Evolutionary conservation across 768 basidiomycete species (phyloP), one percentile per base, ranked within the genome.

Genomic region (Termitomyces sp.): DNA sequence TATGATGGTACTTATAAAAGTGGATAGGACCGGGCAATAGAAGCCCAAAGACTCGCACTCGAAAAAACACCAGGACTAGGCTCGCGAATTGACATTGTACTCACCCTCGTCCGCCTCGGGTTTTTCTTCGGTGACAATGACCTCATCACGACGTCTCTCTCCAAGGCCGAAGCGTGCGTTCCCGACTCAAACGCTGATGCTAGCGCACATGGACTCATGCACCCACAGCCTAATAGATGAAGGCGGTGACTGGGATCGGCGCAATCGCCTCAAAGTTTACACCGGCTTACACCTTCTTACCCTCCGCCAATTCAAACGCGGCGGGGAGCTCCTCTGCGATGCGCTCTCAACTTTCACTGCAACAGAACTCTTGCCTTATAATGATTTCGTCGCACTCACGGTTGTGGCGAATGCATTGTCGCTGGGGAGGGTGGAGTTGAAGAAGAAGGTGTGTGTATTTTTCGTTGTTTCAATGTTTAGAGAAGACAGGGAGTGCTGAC

Each of bases 171-270:
- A 64, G 80, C 85, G 90, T 94, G 56, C 60, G 86, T 78, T 26
- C 3, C 11, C 1, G 4, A 38, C 37, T 17, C 37, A 17, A 7
- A 17, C 5, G 37, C 37, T 38, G 17, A 38, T 38, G 11, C 15
- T 38, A 17, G 37, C 5, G 37, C 15, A 15, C 6, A 38, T 1
- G 37, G 3, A 38, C 37, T 38, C 15, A 17, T 17, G 37, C 15
- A 38, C n/a, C n/a, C 30, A 0, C 66, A 94, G 92, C 54, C 77
- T 97, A 43, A 89, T 97, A 53, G 94, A 98, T 64, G 83, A 93
- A 69, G 96, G 96, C 0, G 96, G 96, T 45, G 96, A 99, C 73
- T 99, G 96, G 96, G 96, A 99, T 70, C 79, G 96, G 53, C 84
- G 94, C 40, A 99, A 98, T 71, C 83, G 96, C 45, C 83, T 98